Base-by-base conservation (phyloP, 345 rosid species). In the Fremontodendron californicum region DNA sequence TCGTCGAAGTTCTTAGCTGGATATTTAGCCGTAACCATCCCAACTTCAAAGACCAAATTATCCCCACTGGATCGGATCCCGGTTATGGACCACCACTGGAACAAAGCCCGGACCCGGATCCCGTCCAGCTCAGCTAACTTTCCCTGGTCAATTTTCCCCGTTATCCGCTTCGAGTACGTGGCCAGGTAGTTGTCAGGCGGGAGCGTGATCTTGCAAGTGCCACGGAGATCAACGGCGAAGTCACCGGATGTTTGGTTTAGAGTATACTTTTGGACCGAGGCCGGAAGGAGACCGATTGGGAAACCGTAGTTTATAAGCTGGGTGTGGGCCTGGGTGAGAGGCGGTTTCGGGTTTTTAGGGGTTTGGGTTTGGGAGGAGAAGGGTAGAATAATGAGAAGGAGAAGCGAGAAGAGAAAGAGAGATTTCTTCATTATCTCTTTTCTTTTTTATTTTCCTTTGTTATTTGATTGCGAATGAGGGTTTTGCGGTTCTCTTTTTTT, bases 101-200 rank as follows among this genome's bases (percentile, higher is more conserved):
- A 94, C 74, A 94, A 81, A 16, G 98, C 98, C 78, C 97, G 23
- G 69, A 93, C 97, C 70, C 93, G 86, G 67, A 94, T 94, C 42
- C 98, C 98, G 0, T 89, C 87, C 66, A 94, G 89, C 72, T 87
- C 90, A 57, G 91, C 89, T 79, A 93, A 90, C 79, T 80, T 81
- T 64, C 98, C 98, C 49, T 75, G 76, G 19, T 83, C 84, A 74
- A 95, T 93, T 84, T 87, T 92, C 15, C 99, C 99, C 65, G 78
- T 82, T 19, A 95, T 79, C 76, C 64, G 81, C 37, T 84, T 86
- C 13, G 97, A 93, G 73, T 93, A 95, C n/a, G 94, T 80, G 19
- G 98, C 99, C 77, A 95, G 72, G 85, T 95, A 93, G 86, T 95
- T 95, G 63, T 95, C 99, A 0, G 98, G 98, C 2, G 98, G 98